A percentile compares a stretch with the other conserved stretches of the same genome.
Evolutionary conservation across 441 rosid species (phyloP).

Genomic region (Arabidopsis lyrata): DNA sequence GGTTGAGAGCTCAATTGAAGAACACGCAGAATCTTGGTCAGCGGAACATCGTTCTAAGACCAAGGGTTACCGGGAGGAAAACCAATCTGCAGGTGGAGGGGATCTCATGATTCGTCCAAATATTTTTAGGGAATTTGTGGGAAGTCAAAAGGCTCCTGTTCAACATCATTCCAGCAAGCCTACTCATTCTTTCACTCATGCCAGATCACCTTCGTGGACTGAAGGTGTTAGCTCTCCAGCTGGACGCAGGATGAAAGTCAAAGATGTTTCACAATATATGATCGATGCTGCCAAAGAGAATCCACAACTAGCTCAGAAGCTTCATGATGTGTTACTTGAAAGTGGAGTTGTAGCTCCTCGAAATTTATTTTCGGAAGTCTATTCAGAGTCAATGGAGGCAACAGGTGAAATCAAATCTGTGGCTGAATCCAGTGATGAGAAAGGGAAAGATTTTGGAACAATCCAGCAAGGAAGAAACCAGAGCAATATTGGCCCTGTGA

Average conservation of each 20-base stretch:
- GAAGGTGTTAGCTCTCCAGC: slow-evolving; percentile 97
- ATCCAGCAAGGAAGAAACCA: slow-evolving; percentile 40
- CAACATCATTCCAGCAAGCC: slow-evolving; percentile 59
- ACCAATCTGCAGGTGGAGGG: slow-evolving; percentile 51
- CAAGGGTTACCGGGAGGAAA: slow-evolving; percentile 49
- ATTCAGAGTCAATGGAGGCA: slow-evolving; percentile 53
- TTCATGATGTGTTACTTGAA: slow-evolving; percentile 93
- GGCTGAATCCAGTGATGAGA: slow-evolving; percentile 53
- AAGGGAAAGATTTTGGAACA: slow-evolving; percentile 47
- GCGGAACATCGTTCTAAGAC: slow-evolving; percentile 47
- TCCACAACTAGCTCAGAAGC: slow-evolving; percentile 92
- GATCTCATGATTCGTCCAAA: slow-evolving; percentile 44
- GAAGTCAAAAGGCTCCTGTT: slow-evolving; percentile 42
- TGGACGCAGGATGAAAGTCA: slow-evolving; percentile 87
- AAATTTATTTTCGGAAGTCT: slow-evolving; percentile 80
- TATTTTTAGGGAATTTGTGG: slow-evolving; percentile 47
- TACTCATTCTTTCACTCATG: slow-evolving; percentile 63
- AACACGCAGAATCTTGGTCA: slow-evolving; percentile 57
- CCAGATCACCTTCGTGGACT: slow-evolving; percentile 98
- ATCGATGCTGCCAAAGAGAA: slow-evolving; percentile 97
- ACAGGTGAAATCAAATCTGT: slow-evolving; percentile 53
- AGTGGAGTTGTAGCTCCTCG: slow-evolving; percentile 96
- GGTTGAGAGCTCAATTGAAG: slow-evolving; percentile 66
- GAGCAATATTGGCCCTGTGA: slow-evolving; percentile 43
- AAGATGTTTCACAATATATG: slow-evolving; percentile 96